Evolutionary conservation across 768 basidiomycete genomes (phyloP), one percentile per base, ranked within the genome.

Genomic region (Leccinellum rugosiceps): DNA sequence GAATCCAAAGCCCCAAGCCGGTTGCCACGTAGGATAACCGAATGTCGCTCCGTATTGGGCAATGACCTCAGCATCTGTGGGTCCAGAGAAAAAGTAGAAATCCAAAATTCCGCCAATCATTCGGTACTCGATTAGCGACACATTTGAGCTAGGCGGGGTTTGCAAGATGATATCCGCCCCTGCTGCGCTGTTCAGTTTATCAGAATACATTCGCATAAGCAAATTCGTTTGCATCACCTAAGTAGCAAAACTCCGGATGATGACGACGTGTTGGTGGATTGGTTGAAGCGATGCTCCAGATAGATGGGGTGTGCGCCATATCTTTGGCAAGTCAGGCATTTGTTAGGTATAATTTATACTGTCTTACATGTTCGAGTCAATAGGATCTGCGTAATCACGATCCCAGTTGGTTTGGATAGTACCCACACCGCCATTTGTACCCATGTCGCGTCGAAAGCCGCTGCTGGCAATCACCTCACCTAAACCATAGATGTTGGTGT

Each of bases 171-270:
- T 82, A 64, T 92, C 90, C 25, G 86, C 81, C 4, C 87, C 89
- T 28, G 85, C 79, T 17, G 88, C 76, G 66, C 86, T 87, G 52
- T 34, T 11, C 50, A 53, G 57, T 60, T 25, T 38, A 60, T 58
- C 54, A 52, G 38, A 56, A 46, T 48, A 2, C 11, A 48, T 53
- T 31, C 35, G 45, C n/a, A 14, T 38, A 53, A 26, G 47, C 31
- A 26, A 32, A n/a, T 49, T 15, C 30, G 14, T 41, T 41, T 49
- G 14, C 41, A 61, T 21, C 67, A 85, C 85, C 80, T 88, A 58
- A 87, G 77, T 19, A 90, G 69, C 65, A 92, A 88, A 38, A 92
- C 88, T 28, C 90, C 90, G 70, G 91, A 90, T 0, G 88, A 82
- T 50, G 78, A 74, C 1, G 86, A 82, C 6, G 65, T 78, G 32